Base-by-base conservation (phyloP, 2,329 filamentous ascomycete genomes). In the Pezicula carpinea region DNA sequence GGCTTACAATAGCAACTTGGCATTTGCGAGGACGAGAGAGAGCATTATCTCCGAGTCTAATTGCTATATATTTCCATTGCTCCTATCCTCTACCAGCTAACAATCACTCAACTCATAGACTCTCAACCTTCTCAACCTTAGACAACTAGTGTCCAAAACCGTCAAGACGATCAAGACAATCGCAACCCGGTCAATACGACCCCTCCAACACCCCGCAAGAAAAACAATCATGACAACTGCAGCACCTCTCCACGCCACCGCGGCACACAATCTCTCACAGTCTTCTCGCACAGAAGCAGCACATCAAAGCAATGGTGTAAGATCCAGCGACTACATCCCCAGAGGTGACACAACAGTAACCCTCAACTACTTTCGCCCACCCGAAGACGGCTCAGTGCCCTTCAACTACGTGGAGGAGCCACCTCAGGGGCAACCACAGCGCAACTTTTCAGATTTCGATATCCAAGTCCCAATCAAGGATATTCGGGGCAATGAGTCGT, bases 401-500 rank as follows among this genome's bases (percentile, higher is more conserved):
- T 79, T 68, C 66, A 73, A 77, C 58, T 82, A 75, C 58, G 80
- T 85, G 50, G 78, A 64, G 36, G 17, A 43, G 6, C 57, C 54
- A 39, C 59, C 60, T 1, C 49, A 50, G 7, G 62, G 61, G 3
- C 47, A 52, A 34, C 57, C 60, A 5, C 54, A 57, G 26, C 51
- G 58, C 17, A 64, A 64, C 32, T 64, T 54, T 43, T 58, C 59
- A 4, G 56, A 58, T 32, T 55, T 59, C 15, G 51, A 60, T 15
- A 44, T 60, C 5, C 19, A 59, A 38, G 58, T 62, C 0, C 61
- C 63, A 4, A 77, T 96, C 58, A 70, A 75, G 51, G 90, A 96
- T 68, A 75, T 91, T 58, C 86, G 90, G 44, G 85, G 83, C 43
- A 73, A 71, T 43, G 89, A 93, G 62, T 61, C 70, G 3, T 68